A percentile compares a stretch with the other conserved stretches of the same genome.
Evolutionary conservation across 306 rosid species (phyloP).

Genomic region (Carpinus fangiana): DNA sequence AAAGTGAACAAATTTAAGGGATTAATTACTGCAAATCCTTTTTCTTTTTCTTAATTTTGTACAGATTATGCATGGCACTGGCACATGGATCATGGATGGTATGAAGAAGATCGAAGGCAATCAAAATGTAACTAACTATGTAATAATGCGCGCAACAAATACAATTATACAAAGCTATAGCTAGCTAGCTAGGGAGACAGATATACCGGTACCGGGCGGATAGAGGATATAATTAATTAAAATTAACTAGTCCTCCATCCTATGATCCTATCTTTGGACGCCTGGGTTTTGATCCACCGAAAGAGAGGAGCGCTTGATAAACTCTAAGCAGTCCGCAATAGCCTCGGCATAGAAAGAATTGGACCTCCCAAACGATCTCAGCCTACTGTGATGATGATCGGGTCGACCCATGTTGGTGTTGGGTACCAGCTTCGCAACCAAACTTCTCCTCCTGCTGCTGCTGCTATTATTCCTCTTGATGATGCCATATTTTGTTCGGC

Average conservation of each 20-base stretch:
- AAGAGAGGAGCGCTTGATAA: conserved; percentile 72
- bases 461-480: conserved; percentile 32
- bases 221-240: too few relatives aligned
- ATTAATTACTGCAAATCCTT: not conserved
- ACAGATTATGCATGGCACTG: not conserved
- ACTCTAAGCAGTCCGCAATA: conserved; percentile 90
- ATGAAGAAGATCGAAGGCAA: not conserved
- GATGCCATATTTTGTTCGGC: conserved; percentile 26
- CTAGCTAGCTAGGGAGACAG: not conserved
- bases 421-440: conserved; percentile 24
- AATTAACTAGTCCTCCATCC: not conserved
- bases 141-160: not conserved
- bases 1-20: too few relatives aligned
- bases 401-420: conserved; percentile 19
- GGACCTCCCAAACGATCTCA: conserved; percentile 52
- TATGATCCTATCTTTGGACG: conserved; percentile 32
- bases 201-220: not conserved
- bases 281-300: conserved; percentile 48
- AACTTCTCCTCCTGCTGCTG: conserved; percentile 24
- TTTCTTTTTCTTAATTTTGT: not conserved
- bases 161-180: too few relatives aligned
- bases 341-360: conserved; percentile 93
- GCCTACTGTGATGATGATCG: conserved; percentile 18
- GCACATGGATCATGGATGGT: not conserved
- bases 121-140: not conserved